These are phyloP conservation scores for Setomelanomma holmii DNA, from an alignment of 2,329 filamentous ascomycete species.

Conservation along the genomic window DNA sequence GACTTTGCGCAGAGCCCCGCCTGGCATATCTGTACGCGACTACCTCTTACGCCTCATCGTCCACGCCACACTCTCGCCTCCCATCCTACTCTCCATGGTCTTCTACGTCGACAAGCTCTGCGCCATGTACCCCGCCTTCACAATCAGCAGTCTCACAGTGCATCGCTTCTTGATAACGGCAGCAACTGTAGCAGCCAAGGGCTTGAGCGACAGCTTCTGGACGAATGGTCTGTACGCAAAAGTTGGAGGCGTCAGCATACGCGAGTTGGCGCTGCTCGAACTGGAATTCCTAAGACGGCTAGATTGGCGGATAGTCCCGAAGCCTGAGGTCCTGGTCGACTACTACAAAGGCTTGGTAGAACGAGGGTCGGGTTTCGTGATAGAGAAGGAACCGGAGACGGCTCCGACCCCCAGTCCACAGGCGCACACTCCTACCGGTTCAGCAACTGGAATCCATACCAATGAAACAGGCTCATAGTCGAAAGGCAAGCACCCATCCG, in stretches of 20 bases:
- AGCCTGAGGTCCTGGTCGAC: constrained; percentile 89
- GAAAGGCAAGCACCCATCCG: neutral
- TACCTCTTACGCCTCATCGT: constrained; percentile 92
- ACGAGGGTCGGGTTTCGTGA: constrained; percentile 65
- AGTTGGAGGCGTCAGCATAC: constrained; percentile 89
- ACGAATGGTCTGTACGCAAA: constrained; percentile 96
- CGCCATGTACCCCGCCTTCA: constrained; percentile 90
- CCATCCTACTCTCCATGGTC: constrained; percentile 96
- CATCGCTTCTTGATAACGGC: constrained; percentile 97
- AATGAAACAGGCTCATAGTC: constrained; percentile 25
- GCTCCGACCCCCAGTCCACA: constrained; percentile 15
- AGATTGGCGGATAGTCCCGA: constrained; percentile 96
- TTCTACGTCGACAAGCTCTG: constrained; percentile 98
- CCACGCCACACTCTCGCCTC: constrained; percentile 90
- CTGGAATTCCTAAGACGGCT: constrained; percentile 91
- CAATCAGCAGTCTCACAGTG: constrained; percentile 93
- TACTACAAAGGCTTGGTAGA: constrained; percentile 91
- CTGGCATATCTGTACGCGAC: constrained; percentile 91
- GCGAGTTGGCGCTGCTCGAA: constrained; percentile 88
- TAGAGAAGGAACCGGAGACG: constrained; percentile 47
- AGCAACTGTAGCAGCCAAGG: constrained; percentile 94
- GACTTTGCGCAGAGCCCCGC: constrained; percentile 64
- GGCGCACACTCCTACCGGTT: constrained; percentile 19
- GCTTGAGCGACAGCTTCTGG: constrained; percentile 96
- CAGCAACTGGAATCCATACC: constrained; percentile 31